A percentile compares a stretch with the other conserved stretches of the same genome.
phyloP scores from a whole-genome alignment of 176 grass and related monocot species.

The Zizania latifolia region DNA sequence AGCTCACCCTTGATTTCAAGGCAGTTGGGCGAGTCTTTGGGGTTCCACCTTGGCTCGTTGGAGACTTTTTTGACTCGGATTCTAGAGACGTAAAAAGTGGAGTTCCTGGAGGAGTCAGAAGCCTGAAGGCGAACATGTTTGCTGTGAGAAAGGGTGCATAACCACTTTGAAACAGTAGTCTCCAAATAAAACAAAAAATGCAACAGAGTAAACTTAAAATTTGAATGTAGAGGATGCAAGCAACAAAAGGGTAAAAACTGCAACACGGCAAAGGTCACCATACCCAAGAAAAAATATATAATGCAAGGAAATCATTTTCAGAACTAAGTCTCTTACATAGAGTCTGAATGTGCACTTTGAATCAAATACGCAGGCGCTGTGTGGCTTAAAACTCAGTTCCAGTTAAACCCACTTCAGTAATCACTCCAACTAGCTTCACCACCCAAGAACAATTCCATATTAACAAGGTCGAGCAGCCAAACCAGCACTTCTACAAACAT shows the following conservation, averaged over 20 bases:
- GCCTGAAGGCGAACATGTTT: conserved; percentile 54
- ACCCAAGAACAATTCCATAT: neutral
- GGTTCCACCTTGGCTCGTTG: conserved; percentile 51
- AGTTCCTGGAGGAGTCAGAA: conserved; percentile 93
- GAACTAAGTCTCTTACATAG: neutral
- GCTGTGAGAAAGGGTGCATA: conserved; percentile 24
- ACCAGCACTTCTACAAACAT: conserved; percentile 1
- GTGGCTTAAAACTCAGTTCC: neutral
- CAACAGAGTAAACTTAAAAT: conserved; percentile 8
- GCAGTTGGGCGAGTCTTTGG: conserved; percentile 73
- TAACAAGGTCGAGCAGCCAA: conserved; percentile 10
- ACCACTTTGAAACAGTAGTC: neutral
- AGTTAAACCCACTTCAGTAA: neutral
- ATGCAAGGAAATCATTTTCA: neutral
- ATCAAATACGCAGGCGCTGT: conserved; percentile 5
- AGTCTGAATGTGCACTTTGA: neutral
- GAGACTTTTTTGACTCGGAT: conserved; percentile 62
- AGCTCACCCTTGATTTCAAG: conserved; percentile 85
- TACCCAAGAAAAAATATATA: conserved; percentile 14
- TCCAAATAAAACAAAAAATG: conserved; percentile 1
- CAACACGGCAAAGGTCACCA: neutral
- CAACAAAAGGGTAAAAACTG: conserved; percentile 10
- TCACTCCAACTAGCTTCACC: neutral
- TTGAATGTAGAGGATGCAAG: neutral
- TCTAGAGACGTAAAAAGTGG: conserved; percentile 83